Base-by-base conservation (phyloP, 768 basidiomycete species). In the Boletus pseudo-olivaceus region DNA sequence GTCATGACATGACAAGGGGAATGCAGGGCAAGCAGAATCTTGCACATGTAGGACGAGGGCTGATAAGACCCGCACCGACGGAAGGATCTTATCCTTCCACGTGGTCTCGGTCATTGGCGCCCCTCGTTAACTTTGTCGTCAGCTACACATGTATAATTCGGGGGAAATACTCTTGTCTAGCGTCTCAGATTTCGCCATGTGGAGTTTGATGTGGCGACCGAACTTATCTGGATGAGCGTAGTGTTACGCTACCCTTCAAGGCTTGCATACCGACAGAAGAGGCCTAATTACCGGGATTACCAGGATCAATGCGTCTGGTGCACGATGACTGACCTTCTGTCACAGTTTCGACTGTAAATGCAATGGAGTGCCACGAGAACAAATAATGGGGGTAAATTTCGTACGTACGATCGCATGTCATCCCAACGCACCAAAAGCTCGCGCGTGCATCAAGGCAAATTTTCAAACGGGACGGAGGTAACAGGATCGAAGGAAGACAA, bases 51-150 rank as follows among this genome's bases (percentile, higher is more conserved):
- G 34, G 7, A n/a, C n/a, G n/a, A 40, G 44, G 26, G 32, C 42
- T 34, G 42, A 33, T 51, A 45, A 51, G 51, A 51, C 50, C 54
- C 49, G 44, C 35, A 27, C 41, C 33, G 2, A 43, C 57, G 61
- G 61, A 52, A 61, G 62, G 62, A 57, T 55, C 55, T 57, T 57
- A 53, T 51, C 62, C 53, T n/a, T 26, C 11, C 23, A 19, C 27
- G 19, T 20, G 38, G 44, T 56, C 48, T 40, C 23, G 14, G 11
- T 9, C 12, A 20, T 39, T 46, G 34, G 38, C 23, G 15, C 30
- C 29, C 7, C 19, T 26, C 6, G 33, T 11, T 1, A 34, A 23
- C 32, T 7, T 26, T 26, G n/a, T 37, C 32, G 9, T 11, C 15
- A 27, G 35, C 23, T 2, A 29, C 27, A 14, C 27, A 37, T 15